Percentiles rank a stretch among this genome's conserved stretches.
Evolutionary conservation across 139 green algal species (phyloP).

Genomic region (Chlamydomonas sphaeroides): DNA sequence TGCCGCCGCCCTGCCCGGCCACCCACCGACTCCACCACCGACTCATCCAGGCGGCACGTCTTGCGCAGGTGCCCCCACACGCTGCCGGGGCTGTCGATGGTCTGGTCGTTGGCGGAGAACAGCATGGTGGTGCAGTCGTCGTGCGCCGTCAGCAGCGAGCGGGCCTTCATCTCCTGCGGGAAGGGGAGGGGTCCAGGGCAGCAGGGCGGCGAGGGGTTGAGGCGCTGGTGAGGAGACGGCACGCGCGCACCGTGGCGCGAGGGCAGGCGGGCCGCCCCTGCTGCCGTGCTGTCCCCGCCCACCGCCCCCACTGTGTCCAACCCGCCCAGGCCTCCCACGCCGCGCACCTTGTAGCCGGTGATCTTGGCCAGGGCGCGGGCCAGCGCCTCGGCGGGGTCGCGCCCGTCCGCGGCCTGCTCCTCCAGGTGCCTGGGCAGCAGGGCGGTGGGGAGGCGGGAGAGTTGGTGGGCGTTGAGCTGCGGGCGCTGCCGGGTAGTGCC

Average conservation of each 20-base stretch:
- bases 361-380: conserved; percentile 91
- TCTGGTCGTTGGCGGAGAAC: conserved; percentile 30
- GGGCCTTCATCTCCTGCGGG: conserved; percentile 64
- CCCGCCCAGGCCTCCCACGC: too few relatives aligned
- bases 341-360: conserved; percentile 72
- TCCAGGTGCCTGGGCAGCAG: too few relatives aligned
- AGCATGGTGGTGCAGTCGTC: conserved; percentile 87
- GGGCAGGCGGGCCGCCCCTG: too few relatives aligned
- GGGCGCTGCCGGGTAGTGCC: too few relatives aligned
- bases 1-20: too few relatives aligned
- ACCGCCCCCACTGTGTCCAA: too few relatives aligned
- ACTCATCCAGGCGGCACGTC: conserved; percentile 41
- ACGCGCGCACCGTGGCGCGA: too few relatives aligned
- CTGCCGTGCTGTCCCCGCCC: too few relatives aligned
- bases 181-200: neutral
- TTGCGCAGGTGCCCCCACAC: conserved; percentile 82
- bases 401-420: conserved; percentile 28
- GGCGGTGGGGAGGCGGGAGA: too few relatives aligned
- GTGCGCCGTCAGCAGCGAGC: conserved; percentile 89
- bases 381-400: conserved; percentile 72
- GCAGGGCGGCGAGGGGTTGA: too few relatives aligned
- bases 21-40: conserved; percentile 61
- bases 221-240: too few relatives aligned
- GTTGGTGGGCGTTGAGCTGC: too few relatives aligned
- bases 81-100: conserved; percentile 53